Percentiles rank a stretch among this genome's conserved stretches.
Conservation (phyloP, 495 filamentous ascomycete species). For the Mytilinidion resinicola region DNA sequence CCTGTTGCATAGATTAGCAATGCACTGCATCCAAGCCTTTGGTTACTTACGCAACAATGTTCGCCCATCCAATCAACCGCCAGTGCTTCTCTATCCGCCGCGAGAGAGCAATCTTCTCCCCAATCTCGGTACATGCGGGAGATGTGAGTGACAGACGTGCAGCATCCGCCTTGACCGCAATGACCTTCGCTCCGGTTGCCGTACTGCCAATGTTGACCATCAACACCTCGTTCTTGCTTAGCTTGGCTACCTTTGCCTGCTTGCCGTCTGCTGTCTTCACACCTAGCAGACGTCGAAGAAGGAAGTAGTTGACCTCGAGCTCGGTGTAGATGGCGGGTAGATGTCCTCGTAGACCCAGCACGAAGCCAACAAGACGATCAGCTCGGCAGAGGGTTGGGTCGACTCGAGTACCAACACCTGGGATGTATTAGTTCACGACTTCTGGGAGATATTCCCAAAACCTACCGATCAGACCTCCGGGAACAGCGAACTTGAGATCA, state of each 20-base stretch:
- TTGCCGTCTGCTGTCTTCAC: conserved; percentile 97
- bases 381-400: conserved; percentile 97
- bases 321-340: conserved; percentile 94
- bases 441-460: not conserved
- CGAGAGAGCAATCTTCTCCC: conserved; percentile 94
- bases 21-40: not conserved
- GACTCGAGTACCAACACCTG: conserved; percentile 88
- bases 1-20: not conserved
- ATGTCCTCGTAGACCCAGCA: conserved; percentile 84
- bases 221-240: conserved; percentile 86
- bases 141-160: conserved; percentile 84
- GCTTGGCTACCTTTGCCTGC: conserved; percentile 97
- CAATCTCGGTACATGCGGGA: conserved; percentile 87
- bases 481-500: conserved; percentile 94
- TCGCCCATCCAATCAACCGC: conserved; percentile 75
- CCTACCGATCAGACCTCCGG: conserved; percentile 77
- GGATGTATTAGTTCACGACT: conserved; percentile 16
- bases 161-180: conserved; percentile 93
- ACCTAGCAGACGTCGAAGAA: conserved; percentile 86
- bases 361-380: conserved; percentile 97
- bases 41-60: conserved; percentile 65
- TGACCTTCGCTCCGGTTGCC: conserved; percentile 85
- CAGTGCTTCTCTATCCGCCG: conserved; percentile 99
- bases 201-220: conserved; percentile 93
- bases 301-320: conserved; percentile 98